phyloP scores from a whole-genome alignment of 2,329 filamentous ascomycete genomes.

The Fusarium sp. region DNA sequence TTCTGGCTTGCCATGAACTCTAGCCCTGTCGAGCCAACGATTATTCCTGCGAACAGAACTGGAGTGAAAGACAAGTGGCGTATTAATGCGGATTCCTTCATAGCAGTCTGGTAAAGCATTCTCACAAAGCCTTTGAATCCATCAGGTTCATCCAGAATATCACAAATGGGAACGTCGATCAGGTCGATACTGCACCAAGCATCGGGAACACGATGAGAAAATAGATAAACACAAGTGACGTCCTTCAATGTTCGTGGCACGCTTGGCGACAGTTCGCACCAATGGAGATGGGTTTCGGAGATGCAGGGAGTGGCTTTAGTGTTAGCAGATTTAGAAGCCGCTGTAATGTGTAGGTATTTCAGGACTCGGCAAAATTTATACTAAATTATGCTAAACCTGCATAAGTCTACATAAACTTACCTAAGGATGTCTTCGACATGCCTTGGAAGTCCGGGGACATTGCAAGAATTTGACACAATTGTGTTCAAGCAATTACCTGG shows the following conservation, averaged over 20 bases:
- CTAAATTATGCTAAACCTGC: not conserved
- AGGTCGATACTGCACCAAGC: not conserved
- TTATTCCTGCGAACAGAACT: accelerated
- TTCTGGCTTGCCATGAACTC: not conserved
- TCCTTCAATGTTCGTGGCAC: not conserved
- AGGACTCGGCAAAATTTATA: accelerated
- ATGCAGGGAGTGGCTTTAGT: not conserved
- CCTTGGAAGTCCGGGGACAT: accelerated
- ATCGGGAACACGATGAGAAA: not conserved
- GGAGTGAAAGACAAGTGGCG: not conserved
- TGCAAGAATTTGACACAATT: not conserved
- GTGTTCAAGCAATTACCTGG: not conserved
- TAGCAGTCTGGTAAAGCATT: not conserved
- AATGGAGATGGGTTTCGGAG: not conserved
- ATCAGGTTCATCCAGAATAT: not conserved
- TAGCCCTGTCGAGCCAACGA: too few relatives aligned
- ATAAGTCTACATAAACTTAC: not conserved
- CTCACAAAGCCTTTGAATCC: not conserved
- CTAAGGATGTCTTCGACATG: not conserved
- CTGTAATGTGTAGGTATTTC: not conserved
- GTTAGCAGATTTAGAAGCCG: accelerated
- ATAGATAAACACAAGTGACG: not conserved
- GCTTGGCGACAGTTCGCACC: too few relatives aligned
- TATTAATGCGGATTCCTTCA: not conserved
- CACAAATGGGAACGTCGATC: accelerated